These are phyloP conservation scores for Rhizophagus clarus DNA, from an alignment of 192 early-diverging fungal genomes.

Conservation along the genomic window DNA sequence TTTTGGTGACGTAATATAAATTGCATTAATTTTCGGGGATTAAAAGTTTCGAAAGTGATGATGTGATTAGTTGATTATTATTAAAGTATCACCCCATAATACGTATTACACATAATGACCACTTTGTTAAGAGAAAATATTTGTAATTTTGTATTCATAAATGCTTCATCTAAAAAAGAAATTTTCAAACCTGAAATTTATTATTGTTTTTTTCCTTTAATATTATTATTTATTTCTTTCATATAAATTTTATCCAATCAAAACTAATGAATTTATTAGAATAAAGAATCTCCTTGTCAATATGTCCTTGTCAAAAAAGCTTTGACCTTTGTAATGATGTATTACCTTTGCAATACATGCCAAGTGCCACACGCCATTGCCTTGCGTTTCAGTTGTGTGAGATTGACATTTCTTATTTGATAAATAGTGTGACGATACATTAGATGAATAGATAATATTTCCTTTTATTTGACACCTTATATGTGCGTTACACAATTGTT, in stretches of 20 bases:
- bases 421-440: not conserved
- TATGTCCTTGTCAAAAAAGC: not conserved
- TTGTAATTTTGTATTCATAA: too few species aligned
- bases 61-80: too few species aligned
- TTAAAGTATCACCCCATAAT: too few species aligned
- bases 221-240: too few species aligned
- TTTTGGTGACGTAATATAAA: not conserved
- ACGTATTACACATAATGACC: too few species aligned
- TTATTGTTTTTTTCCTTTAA: too few species aligned
- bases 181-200: too few species aligned
- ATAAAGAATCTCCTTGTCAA: not conserved
- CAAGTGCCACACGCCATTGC: not conserved
- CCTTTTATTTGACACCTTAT: not conserved
- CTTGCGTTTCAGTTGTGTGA: not conserved
- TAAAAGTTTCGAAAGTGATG: too few species aligned
- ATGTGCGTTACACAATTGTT: not conserved
- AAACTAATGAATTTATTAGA: not conserved
- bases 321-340: not conserved
- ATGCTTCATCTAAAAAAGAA: too few species aligned
- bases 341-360: not conserved
- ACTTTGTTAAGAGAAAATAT: too few species aligned
- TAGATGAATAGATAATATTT: not conserved
- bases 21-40: too few species aligned
- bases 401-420: not conserved
- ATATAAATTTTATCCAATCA: not conserved